Percentiles rank a stretch among this genome's conserved stretches.
These are phyloP conservation scores for Flueggea neowawraea DNA, from an alignment of 441 rosid species.

Conservation along the genomic window DNA sequence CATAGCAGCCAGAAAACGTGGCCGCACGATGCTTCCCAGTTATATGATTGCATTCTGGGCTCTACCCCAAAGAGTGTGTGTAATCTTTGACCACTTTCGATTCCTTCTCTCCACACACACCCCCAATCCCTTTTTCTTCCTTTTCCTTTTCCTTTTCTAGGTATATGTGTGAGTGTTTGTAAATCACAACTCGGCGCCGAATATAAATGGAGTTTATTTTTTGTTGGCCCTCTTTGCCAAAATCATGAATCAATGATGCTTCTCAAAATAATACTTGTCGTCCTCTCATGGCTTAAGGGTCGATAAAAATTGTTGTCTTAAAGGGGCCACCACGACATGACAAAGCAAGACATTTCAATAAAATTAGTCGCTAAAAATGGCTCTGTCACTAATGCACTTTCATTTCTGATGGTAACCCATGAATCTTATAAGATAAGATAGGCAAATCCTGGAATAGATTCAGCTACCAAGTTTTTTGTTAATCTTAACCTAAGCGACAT, in stretches of 20 bases:
- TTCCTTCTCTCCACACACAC: too few relatives aligned
- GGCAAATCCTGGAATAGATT: background rate
- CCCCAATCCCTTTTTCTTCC: too few relatives aligned
- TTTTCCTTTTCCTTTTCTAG: too few relatives aligned
- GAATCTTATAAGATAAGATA: background rate
- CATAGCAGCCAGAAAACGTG: conserved; percentile 11
- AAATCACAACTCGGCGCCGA: too few relatives aligned
- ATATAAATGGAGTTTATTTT: too few relatives aligned
- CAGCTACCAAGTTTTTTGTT: too few relatives aligned
- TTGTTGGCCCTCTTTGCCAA: too few relatives aligned
- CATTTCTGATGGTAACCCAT: background rate
- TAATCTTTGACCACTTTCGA: conserved; percentile 21
- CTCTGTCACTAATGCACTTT: conserved; percentile 1
- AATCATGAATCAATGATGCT: too few relatives aligned
- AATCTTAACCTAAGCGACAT: too few relatives aligned
- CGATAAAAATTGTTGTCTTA: background rate
- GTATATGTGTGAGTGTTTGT: too few relatives aligned
- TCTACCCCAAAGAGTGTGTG: background rate
- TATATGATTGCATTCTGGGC: conserved; percentile 2
- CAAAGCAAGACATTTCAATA: conserved; percentile 4
- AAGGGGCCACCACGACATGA: conserved; percentile 15
- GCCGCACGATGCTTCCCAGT: conserved; percentile 21
- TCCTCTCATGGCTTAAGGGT: background rate
- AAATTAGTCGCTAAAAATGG: background rate
- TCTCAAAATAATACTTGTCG: background rate